Base-by-base conservation (phyloP, 768 basidiomycete species). In the Exidia glandulosa region DNA sequence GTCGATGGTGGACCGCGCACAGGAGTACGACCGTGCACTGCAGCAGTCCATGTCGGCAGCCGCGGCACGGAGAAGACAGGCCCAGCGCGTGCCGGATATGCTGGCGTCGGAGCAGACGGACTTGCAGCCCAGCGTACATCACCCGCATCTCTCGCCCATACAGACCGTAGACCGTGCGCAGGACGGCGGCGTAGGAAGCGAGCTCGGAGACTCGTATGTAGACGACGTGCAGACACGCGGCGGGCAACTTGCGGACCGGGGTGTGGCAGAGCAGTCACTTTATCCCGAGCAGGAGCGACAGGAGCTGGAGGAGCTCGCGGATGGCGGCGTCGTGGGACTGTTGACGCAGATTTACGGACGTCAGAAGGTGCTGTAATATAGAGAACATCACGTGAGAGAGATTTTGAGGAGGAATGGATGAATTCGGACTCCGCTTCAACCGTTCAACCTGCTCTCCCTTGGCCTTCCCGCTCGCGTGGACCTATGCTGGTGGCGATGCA, bases 291-390 rank as follows among this genome's bases (percentile, higher is more conserved):
- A 62, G 32, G 63, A 61, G 47, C 64, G 67, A 16, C 78, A 86
- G 50, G 84, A 84, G 12, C 88, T 85, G 3, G 86, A 86, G 29
- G 76, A 72, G 23, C 66, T 88, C 63, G 83, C 83, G 66, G 90
- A 94, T 71, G 89, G 82, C 0, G 93, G 94, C 19, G 86, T 96
- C 63, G 73, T 95, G 62, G 90, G 89, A 25, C 68, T 96, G 63
- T 69, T 96, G 66, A 87, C 90, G 47, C 87, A 94, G 75, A 94
- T 96, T 57, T 92, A 94, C 71, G 66, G 64, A 34, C 60, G 66
- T 32, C 61, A 65, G 56, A 60, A 57, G 33, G 66, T 63, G 36
- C 57, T 65, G 48, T 65, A 61, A 56, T 56, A 55, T 27, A 31
- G n/a, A 33, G 41, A 45, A 19, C 12, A 6, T 19, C 9, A 10